These are phyloP conservation scores for Penicillium alfredii DNA, from an alignment of 495 filamentous ascomycete genomes.

Conservation along the genomic window DNA sequence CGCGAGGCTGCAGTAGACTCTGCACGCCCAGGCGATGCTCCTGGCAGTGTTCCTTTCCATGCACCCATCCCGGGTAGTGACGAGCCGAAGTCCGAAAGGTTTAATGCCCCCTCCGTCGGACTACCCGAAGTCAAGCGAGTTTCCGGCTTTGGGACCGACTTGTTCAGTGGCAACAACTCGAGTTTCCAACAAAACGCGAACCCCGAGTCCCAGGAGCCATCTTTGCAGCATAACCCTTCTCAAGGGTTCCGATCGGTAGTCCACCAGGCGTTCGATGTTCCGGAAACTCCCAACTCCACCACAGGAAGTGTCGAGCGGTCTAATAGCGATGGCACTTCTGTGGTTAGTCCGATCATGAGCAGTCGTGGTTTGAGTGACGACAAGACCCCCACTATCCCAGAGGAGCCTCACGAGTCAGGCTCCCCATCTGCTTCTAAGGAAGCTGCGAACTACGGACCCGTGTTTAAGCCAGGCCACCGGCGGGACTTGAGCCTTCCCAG, in stretches of 20 bases:
- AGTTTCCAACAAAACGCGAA: conserved; percentile 12
- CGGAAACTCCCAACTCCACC: conserved; percentile 51
- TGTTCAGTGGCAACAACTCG: conserved; percentile 18
- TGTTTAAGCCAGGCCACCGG: conserved; percentile 53
- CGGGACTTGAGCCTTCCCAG: conserved; percentile 57
- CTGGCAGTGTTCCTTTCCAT: no score
- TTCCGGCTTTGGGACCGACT: conserved; percentile 55
- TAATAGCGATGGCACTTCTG: conserved; percentile 59
- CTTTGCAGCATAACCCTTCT: conserved; percentile 51
- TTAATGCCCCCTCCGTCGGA: conserved; percentile 16
- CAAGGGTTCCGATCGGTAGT: conserved; percentile 62
- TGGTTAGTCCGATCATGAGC: conserved; percentile 65
- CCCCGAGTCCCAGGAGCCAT: conserved; percentile 14
- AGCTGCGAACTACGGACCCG: conserved; percentile 9
- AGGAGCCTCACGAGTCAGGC: conserved; percentile 43
- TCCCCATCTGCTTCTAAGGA: conserved; percentile 21
- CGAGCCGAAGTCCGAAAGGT: neutral
- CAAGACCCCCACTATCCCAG: conserved; percentile 52
- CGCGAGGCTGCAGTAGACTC: conserved; percentile 32
- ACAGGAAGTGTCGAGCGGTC: conserved; percentile 48
- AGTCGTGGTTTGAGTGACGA: conserved; percentile 32
- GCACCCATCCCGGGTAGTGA: conserved; percentile 1
- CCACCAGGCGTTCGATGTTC: conserved; percentile 64
- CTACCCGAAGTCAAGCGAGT: conserved; percentile 61
- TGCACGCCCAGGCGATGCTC: neutral